Evolutionary conservation across 768 basidiomycete genomes (phyloP), one percentile per base, ranked within the genome.

Genomic region (Cyathus striatus): DNA sequence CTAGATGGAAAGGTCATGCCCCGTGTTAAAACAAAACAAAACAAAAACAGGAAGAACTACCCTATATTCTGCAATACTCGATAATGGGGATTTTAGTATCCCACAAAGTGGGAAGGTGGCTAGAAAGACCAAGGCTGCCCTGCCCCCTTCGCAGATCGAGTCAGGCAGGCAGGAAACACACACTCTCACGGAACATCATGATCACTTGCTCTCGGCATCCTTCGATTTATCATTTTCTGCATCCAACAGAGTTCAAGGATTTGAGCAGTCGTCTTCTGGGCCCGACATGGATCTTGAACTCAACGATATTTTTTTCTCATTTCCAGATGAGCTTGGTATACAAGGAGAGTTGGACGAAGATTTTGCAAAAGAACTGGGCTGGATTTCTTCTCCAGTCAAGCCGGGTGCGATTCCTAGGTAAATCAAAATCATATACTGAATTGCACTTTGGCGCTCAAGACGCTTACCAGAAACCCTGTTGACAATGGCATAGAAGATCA

Each of bases 311-410:
- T 67, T 77, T 27, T 72, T 83, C 40, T 63, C 54, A 2, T 60
- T 68, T 6, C 69, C 73, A 16, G 84, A 79, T 42, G 80, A 68
- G 17, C 52, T 81, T 18, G 84, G 78, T 46, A 54, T 82, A 14
- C 74, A 63, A n/a, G 75, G 69, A 5, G 80, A 73, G 17, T 60
- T 90, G 14, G 85, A 81, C 3, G 86, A 87, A 36, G 88, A 90
- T 51, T 64, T 90, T 21, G 85, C 83, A 6, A 72, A 70, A 47
- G 87, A 90, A 51, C 68, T 90, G 2, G 88, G 86, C 23, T 89
- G 87, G 86, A 78, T 72, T 16, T 55, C 45, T 17, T 66, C 64
- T 35, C 62, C 63, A 6, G 53, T 44, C 5, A 63, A 63, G 33
- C 54, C n/a, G n/a, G n/a, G n/a, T n/a, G n/a, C n/a, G n/a, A n/a